These are phyloP conservation scores for Proliferodiscus dingleyae DNA, from an alignment of 2,329 filamentous ascomycete genomes.

Conservation along the genomic window DNA sequence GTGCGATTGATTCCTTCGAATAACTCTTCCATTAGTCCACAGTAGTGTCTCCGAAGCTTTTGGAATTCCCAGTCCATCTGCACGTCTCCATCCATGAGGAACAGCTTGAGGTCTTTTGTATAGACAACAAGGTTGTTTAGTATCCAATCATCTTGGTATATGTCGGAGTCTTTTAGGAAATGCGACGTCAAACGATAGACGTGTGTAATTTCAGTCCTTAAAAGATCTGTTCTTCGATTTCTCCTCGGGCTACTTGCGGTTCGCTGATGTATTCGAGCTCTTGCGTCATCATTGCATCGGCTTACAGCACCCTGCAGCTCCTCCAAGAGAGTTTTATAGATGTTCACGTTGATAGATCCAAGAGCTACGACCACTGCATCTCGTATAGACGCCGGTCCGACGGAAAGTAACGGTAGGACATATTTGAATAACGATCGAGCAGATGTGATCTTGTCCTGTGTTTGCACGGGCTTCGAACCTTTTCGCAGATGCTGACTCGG, in stretches of 20 bases:
- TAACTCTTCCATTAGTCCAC: conserved; percentile 85
- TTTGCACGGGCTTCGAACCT: conserved; percentile 64
- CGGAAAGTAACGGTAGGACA: conserved; percentile 80
- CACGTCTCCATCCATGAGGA: conserved; percentile 90
- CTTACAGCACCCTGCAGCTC: conserved; percentile 82
- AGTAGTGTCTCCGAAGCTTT: conserved; percentile 86
- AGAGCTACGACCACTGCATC: conserved; percentile 88
- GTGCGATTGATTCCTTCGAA: conserved; percentile 88
- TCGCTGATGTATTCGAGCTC: conserved; percentile 79
- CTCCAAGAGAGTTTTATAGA: conserved; percentile 86
- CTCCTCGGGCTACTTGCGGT: conserved; percentile 76
- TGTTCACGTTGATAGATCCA: conserved; percentile 90
- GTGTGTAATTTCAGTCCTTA: conserved; percentile 92
- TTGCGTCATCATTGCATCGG: conserved; percentile 83
- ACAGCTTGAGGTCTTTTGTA: conserved; percentile 86
- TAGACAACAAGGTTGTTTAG: conserved; percentile 84
- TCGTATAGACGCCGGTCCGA: conserved; percentile 72
- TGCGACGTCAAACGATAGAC: conserved; percentile 92
- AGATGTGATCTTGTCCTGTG: conserved; percentile 76
- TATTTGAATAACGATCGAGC: conserved; percentile 87
- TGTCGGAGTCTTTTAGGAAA: conserved; percentile 72
- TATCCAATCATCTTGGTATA: conserved; percentile 86
- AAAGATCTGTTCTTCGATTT: conserved; percentile 76
- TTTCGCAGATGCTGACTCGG: conserved; percentile 75
- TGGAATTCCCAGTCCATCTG: conserved; percentile 95